Percentiles rank a stretch among this genome's conserved stretches.
These are phyloP conservation scores for Asterophora parasitica DNA, from an alignment of 768 basidiomycete species.

Conservation along the genomic window DNA sequence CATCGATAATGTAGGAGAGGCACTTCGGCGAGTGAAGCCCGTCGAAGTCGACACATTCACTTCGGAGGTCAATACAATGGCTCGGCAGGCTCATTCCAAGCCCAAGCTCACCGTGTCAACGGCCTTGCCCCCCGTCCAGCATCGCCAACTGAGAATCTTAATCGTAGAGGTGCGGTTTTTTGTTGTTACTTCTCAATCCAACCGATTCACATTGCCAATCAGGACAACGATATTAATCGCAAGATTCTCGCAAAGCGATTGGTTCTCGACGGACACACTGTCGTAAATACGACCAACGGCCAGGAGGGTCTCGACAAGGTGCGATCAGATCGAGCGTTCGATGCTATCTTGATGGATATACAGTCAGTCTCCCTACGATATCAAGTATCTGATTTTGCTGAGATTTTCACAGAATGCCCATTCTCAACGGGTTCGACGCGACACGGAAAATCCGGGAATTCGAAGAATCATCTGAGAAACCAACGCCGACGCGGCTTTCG, in stretches of 20 bases:
- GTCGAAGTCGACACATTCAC: constrained; percentile 29
- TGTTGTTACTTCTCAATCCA: background rate
- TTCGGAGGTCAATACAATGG: constrained; percentile 13
- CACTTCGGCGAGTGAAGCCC: constrained; percentile 28
- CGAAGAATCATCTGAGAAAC: constrained; percentile 33
- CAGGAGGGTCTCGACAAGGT: constrained; percentile 68
- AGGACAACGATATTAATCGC: constrained; percentile 76
- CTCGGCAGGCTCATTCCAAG: constrained; percentile 5
- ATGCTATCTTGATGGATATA: constrained; percentile 79
- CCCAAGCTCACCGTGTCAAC: background rate
- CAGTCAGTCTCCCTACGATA: constrained; percentile 42
- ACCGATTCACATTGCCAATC: background rate
- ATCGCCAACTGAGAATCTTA: constrained; percentile 40
- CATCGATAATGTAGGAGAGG: constrained; percentile 22
- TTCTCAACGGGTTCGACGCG: constrained; percentile 70
- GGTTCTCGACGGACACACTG: constrained; percentile 57
- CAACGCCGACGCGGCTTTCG: constrained; percentile 31
- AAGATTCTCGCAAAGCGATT: constrained; percentile 67
- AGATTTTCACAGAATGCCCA: constrained; percentile 57
- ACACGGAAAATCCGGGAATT: constrained; percentile 60
- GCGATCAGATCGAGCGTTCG: constrained; percentile 53
- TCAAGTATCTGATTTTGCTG: background rate
- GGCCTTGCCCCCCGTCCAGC: background rate
- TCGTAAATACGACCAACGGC: constrained; percentile 66
- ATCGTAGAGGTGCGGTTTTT: constrained; percentile 57